Conservation (phyloP, 1,284 basidiomycete species). For the Farysia itapuensis region DNA sequence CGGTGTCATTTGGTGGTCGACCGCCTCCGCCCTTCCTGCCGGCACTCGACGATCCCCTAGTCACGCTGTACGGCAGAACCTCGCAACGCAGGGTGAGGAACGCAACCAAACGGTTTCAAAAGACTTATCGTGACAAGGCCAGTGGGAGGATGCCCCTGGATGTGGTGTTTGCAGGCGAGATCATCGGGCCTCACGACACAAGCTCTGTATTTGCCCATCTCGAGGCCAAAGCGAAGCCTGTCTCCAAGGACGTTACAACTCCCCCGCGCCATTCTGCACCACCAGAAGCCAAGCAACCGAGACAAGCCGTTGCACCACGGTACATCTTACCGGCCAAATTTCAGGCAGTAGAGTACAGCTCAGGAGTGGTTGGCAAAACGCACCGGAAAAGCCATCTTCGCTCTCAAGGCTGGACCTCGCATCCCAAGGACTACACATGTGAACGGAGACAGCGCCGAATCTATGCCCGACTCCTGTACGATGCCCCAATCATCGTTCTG, state of each 20-base stretch:
- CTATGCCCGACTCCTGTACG: conserved; percentile 7
- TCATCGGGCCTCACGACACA: too few relatives aligned
- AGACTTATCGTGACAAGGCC: conserved; percentile 15
- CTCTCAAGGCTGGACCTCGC: conserved; percentile 13
- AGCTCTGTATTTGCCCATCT: conserved; percentile 1
- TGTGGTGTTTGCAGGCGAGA: neutral
- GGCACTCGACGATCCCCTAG: conserved; percentile 10
- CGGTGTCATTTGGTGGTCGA: neutral
- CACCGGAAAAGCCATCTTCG: conserved; percentile 4
- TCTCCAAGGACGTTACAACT: neutral
- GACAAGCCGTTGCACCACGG: neutral
- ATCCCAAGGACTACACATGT: conserved; percentile 9
- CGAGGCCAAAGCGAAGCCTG: conserved; percentile 1
- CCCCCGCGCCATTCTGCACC: neutral
- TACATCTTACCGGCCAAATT: neutral
- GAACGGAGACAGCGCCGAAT: conserved; percentile 7
- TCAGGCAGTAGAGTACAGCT: conserved; percentile 1
- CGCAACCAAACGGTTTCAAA: conserved; percentile 3
- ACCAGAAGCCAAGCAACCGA: neutral
- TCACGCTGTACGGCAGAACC: conserved; percentile 5
- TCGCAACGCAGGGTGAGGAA: conserved; percentile 6
- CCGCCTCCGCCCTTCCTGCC: conserved; percentile 28
- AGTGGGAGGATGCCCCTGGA: conserved; percentile 17
- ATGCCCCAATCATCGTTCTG: conserved; percentile 2
- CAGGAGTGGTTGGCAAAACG: neutral